Evolutionary conservation across 768 basidiomycete genomes (phyloP).

Genomic region (Suillus ampliporus): DNA sequence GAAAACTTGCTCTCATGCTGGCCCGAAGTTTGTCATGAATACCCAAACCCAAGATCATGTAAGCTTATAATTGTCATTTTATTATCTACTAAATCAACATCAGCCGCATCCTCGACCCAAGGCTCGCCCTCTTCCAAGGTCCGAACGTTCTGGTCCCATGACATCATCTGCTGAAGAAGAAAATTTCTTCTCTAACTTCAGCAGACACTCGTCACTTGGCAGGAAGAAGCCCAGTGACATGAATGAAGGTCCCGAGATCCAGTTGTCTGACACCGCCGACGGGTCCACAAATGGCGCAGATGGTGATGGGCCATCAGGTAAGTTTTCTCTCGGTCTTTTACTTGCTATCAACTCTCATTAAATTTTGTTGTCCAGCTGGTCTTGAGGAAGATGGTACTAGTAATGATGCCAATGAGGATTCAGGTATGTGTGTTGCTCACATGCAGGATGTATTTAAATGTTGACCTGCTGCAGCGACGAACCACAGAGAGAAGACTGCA

Average conservation of each 20-base stretch:
- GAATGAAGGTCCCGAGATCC: not conserved
- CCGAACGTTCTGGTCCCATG: not conserved
- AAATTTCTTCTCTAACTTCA: not conserved
- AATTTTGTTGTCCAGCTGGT: conserved; percentile 1
- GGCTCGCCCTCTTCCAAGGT: conserved; percentile 2
- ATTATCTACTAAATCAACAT: not conserved
- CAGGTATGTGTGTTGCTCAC: not conserved
- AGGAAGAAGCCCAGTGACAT: not conserved
- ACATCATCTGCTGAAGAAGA: conserved; percentile 4
- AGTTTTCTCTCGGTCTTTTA: not conserved
- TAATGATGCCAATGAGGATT: not conserved
- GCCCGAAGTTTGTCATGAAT: not conserved
- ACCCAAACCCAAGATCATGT: not conserved
- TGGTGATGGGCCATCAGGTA: not conserved
- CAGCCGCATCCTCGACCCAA: conserved; percentile 1
- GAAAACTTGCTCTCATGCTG: conserved; percentile 1
- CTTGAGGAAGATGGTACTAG: not conserved
- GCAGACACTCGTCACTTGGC: not conserved
- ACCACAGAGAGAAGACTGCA: not conserved
- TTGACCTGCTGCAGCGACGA: not conserved
- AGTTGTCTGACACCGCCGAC: not conserved
- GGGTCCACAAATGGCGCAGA: not conserved
- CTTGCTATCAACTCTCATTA: not conserved
- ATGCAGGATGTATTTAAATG: not conserved
- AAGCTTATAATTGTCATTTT: not conserved